Conservation (phyloP, 2,329 filamentous ascomycete species). For the Diaporthe sp. region DNA sequence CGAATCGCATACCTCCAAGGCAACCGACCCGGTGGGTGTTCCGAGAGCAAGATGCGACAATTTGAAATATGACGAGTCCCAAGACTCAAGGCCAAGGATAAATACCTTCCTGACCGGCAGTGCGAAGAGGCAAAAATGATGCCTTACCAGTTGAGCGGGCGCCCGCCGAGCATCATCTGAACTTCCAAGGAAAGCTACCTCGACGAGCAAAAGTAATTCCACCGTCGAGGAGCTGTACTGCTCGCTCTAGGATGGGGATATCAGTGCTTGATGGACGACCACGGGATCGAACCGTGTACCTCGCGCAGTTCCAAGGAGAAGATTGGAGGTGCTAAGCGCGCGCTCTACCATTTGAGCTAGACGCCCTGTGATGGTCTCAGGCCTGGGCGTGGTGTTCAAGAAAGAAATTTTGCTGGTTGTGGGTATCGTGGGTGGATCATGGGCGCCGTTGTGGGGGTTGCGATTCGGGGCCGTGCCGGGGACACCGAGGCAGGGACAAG, state of each 20-base stretch:
- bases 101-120: too few relatives aligned
- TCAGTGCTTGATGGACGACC: conserved; percentile 4
- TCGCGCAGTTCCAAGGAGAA: conserved; percentile 13
- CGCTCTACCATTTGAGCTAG: conserved; percentile 36
- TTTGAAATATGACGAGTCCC: not conserved
- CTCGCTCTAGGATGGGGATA: not conserved
- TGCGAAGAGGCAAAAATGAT: not conserved
- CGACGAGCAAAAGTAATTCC: not conserved
- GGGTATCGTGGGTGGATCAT: conserved; percentile 17
- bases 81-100: not conserved
- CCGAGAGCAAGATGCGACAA: not conserved
- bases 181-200: not conserved
- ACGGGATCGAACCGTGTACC: conserved; percentile 35
- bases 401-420: conserved; percentile 10
- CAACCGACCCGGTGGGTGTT: not conserved
- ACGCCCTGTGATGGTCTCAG: conserved; percentile 8
- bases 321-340: conserved; percentile 30
- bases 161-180: not conserved
- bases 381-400: not conserved
- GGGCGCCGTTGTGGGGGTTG: conserved; percentile 1
- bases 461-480: not conserved
- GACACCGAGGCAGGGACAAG: conserved; percentile 5
- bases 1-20: not conserved
- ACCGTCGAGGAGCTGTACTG: not conserved
- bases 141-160: not conserved